phyloP scores from a whole-genome alignment of 192 early-diverging fungal species.

The Coemansia sp. region DNA sequence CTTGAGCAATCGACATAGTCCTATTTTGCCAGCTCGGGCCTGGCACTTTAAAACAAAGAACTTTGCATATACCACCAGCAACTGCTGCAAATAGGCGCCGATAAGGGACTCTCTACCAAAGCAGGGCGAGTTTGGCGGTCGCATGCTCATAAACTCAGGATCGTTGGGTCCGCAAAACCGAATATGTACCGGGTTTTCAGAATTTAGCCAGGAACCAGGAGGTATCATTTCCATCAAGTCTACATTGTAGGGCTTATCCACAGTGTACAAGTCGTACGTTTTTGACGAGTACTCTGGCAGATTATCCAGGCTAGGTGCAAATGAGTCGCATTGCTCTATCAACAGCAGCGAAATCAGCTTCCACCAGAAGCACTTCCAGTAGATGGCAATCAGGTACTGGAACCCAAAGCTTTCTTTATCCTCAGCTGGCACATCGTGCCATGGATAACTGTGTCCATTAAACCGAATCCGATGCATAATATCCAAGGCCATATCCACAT shows the following conservation, averaged over 20 bases:
- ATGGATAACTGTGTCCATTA: slow-evolving; percentile 28
- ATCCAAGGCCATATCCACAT: slow-evolving; percentile 34
- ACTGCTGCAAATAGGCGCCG: slow-evolving; percentile 36
- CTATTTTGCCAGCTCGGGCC: slow-evolving; percentile 22
- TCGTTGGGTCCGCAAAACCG: slow-evolving; percentile 44
- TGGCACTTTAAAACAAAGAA: slow-evolving; percentile 20
- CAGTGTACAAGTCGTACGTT: slow-evolving; percentile 45
- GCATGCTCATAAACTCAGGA: slow-evolving; percentile 29
- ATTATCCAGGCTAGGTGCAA: slow-evolving; percentile 13
- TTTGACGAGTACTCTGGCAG: slow-evolving; percentile 47
- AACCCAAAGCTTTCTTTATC: slow-evolving; percentile 41
- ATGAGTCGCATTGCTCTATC: slow-evolving; percentile 13
- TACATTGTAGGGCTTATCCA: slow-evolving; percentile 21
- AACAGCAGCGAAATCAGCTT: slow-evolving; percentile 37
- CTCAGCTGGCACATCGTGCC: slow-evolving; percentile 19
- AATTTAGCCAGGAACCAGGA: slow-evolving; percentile 20
- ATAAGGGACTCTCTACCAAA: slow-evolving; percentile 23
- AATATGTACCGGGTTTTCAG: slow-evolving; percentile 10
- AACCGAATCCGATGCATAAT: slow-evolving; percentile 33
- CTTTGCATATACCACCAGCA: slow-evolving; percentile 33
- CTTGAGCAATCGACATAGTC: slow-evolving; percentile 24
- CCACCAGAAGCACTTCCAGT: slow-evolving; percentile 51
- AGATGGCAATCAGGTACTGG: slow-evolving; percentile 43
- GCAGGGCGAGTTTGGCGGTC: slow-evolving; percentile 41
- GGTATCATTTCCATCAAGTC: slow-evolving; percentile 49